Conservation (phyloP, 331 rosid genomes). For the Quercus phellos region DNA sequence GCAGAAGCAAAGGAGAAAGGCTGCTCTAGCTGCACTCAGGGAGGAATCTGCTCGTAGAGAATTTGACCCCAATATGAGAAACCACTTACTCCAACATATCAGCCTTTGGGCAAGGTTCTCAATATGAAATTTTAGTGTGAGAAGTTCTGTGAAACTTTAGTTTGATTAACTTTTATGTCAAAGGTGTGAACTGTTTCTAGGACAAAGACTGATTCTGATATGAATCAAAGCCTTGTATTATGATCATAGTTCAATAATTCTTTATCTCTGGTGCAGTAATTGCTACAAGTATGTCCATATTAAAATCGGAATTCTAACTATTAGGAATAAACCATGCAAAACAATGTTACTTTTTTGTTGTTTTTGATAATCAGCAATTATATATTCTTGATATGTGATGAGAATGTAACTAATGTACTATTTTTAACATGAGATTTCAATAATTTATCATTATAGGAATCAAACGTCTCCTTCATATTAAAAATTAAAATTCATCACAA, state of each 20-base stretch:
- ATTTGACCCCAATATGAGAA: conserved; percentile 22
- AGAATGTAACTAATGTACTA: too few relatives aligned
- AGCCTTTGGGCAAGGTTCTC: conserved; percentile 57
- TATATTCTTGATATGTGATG: too few relatives aligned
- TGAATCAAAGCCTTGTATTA: neutral
- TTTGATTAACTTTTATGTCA: neutral
- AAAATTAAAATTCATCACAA: too few relatives aligned
- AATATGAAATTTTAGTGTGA: conserved; percentile 52
- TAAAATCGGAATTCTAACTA: neutral
- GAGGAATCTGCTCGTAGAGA: conserved; percentile 46
- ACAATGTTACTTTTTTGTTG: neutral
- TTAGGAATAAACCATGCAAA: neutral
- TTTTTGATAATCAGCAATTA: too few relatives aligned
- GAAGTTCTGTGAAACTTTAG: neutral
- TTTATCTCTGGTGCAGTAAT: neutral
- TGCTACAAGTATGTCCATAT: neutral
- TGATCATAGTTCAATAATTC: neutral
- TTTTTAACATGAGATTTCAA: too few relatives aligned
- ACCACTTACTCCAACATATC: conserved; percentile 18
- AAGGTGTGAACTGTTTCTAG: neutral
- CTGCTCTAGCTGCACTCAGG: conserved; percentile 53
- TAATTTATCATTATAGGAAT: too few relatives aligned
- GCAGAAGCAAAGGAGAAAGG: conserved; percentile 49
- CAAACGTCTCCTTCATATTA: too few relatives aligned
- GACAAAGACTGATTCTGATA: neutral